Conservation (phyloP, 805 yeast genomes). For the Metschnikowia arizonensis region DNA sequence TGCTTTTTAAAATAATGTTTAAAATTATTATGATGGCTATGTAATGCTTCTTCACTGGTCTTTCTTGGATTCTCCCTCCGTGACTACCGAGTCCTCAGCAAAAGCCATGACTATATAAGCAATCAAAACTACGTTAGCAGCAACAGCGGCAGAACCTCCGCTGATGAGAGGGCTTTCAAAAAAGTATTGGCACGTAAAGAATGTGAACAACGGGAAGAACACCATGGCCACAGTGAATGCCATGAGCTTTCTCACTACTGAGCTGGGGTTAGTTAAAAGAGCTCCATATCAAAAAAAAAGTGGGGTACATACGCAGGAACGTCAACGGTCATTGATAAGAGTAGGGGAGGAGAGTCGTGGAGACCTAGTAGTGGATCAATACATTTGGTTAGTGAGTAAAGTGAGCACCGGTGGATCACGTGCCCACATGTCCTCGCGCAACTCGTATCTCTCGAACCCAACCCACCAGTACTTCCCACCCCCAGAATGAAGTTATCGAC, state of each 20-base stretch:
- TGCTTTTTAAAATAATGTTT: too few relatives aligned
- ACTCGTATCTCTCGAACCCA: background rate
- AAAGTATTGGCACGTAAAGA: conserved; percentile 51
- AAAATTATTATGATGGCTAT: too few relatives aligned
- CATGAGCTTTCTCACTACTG: conserved; percentile 64
- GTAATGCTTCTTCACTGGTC: too few relatives aligned
- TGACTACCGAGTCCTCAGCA: conserved; percentile 51
- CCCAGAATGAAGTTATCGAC: conserved; percentile 13
- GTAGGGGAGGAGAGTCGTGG: background rate
- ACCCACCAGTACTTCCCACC: background rate
- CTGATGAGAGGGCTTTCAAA: conserved; percentile 57
- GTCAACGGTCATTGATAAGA: conserved; percentile 15
- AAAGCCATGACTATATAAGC: conserved; percentile 74
- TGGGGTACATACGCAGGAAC: conserved; percentile 20
- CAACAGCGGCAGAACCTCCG: conserved; percentile 77
- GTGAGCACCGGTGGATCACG: conserved; percentile 10
- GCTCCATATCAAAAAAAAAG: background rate
- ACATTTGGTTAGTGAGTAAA: background rate
- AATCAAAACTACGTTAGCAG: conserved; percentile 69
- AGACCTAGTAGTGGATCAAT: background rate
- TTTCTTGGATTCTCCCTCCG: conserved; percentile 33
- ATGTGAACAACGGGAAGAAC: conserved; percentile 57
- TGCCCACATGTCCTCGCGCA: conserved; percentile 6
- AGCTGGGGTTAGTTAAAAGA: conserved; percentile 31
- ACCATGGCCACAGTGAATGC: conserved; percentile 78